A percentile compares a stretch with the other conserved stretches of the same genome.
Conservation (phyloP, 108 stramenopile species). For the Nitzschia sp. region DNA sequence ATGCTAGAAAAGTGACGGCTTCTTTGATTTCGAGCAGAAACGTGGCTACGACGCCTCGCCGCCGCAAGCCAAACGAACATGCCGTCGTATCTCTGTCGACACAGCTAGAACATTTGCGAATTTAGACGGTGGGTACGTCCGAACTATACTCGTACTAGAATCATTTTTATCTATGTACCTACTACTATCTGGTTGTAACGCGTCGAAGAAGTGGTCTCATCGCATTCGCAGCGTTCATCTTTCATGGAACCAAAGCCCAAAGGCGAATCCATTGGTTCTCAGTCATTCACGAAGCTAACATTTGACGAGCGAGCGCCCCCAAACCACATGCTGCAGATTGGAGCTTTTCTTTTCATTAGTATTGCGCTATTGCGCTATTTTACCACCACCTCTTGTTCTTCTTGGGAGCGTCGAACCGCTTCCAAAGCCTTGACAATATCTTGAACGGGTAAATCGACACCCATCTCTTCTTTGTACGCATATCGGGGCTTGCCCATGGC, state of each 20-base stretch:
- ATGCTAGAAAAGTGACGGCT: neutral
- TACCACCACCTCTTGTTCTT: neutral
- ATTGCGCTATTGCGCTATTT: too few species aligned
- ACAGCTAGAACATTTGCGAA: neutral
- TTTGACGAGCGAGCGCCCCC: too few species aligned
- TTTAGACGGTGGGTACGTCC: too few species aligned
- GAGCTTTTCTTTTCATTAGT: too few species aligned
- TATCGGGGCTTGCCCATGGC: constrained; percentile 52
- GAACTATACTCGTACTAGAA: too few species aligned
- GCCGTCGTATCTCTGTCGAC: neutral
- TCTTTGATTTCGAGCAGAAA: neutral
- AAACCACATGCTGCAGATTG: too few species aligned
- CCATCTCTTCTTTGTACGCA: constrained; percentile 73
- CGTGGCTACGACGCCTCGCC: neutral
- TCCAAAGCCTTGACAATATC: constrained; percentile 48
- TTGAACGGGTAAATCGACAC: constrained; percentile 37
- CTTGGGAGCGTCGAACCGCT: constrained; percentile 46
- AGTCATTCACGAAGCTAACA: neutral
- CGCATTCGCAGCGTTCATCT: too few species aligned
- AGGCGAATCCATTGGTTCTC: neutral
- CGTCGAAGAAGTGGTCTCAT: too few species aligned
- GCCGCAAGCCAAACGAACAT: neutral
- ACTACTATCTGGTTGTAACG: too few species aligned
- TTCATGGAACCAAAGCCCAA: neutral
- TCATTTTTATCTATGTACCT: too few species aligned